phyloP scores from a whole-genome alignment of 352 stramenopile genomes.

The Globisporangium lucens region DNA sequence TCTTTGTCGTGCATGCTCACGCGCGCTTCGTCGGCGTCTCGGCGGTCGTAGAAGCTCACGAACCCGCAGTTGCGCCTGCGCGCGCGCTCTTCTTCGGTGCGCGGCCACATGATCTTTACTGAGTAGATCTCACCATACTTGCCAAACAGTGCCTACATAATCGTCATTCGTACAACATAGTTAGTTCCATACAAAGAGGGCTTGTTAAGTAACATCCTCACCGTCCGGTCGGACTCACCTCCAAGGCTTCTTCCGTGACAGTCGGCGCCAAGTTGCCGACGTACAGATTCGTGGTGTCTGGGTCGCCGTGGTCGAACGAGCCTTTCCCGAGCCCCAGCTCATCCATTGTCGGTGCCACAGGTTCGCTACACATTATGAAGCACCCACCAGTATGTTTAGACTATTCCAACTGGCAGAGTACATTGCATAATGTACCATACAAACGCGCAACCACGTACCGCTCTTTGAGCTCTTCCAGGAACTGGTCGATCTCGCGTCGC shows the following conservation, averaged over 20 bases:
- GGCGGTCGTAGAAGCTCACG: conserved; percentile 91
- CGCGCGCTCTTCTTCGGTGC: conserved; percentile 90
- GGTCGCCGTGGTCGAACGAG: conserved; percentile 84
- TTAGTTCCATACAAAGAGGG: not conserved
- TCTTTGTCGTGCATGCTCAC: conserved; percentile 65
- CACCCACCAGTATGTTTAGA: not conserved
- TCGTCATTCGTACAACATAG: not conserved
- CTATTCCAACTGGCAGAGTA: not conserved
- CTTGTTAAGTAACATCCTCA: not conserved
- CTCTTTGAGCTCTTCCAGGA: conserved; percentile 89
- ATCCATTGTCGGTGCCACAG: conserved; percentile 11
- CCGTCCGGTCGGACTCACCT: conserved; percentile 25
- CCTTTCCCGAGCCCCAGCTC: conserved; percentile 36
- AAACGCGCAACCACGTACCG: conserved; percentile 21
- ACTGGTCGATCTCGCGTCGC: conserved; percentile 80
- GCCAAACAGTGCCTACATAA: conserved; percentile 68
- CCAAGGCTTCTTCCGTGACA: conserved; percentile 90
- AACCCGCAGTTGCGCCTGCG: conserved; percentile 93
- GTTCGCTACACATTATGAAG: conserved; percentile 11
- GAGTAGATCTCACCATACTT: conserved; percentile 92
- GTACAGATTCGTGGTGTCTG: conserved; percentile 92
- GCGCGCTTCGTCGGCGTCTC: conserved; percentile 82
- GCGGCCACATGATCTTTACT: conserved; percentile 99
- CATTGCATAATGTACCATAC: not conserved
- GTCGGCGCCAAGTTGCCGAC: conserved; percentile 92